Conservation (phyloP, 1,284 basidiomycete species). For the Pyrrhoderma lamaoense region DNA sequence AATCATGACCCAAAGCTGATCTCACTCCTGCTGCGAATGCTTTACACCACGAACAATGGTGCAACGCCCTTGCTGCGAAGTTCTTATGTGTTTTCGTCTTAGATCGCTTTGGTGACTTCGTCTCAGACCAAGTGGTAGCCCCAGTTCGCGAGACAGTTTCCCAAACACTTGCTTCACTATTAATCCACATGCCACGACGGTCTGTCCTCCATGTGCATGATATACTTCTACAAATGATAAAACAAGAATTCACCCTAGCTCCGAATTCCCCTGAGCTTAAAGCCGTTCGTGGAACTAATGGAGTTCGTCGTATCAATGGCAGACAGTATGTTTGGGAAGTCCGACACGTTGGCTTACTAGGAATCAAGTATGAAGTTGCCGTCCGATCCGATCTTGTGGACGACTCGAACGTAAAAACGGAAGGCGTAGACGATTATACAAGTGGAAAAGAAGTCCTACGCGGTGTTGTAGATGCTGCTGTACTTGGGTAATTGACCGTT, state of each 20-base stretch:
- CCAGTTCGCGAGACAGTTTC: constrained; percentile 96
- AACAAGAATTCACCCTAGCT: constrained; percentile 59
- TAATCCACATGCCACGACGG: constrained; percentile 77
- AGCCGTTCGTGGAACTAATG: constrained; percentile 27
- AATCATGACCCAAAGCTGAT: constrained; percentile 35
- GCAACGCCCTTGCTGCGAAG: constrained; percentile 81
- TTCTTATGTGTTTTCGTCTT: constrained; percentile 90
- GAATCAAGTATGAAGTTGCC: constrained; percentile 96
- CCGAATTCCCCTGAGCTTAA: constrained; percentile 16
- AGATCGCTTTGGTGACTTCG: constrained; percentile 96
- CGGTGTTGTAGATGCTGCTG: constrained; percentile 81
- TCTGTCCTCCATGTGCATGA: constrained; percentile 77
- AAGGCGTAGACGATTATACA: constrained; percentile 22
- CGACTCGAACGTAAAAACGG: constrained; percentile 21
- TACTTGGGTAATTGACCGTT: constrained; percentile 64
- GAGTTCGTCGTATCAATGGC: constrained; percentile 27
- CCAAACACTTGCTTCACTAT: constrained; percentile 86
- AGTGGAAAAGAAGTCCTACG: constrained; percentile 50
- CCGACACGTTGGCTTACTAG: constrained; percentile 91
- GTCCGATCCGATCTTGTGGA: constrained; percentile 82
- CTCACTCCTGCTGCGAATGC: constrained; percentile 51
- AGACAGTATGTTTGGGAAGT: constrained; percentile 90
- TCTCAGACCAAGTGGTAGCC: constrained; percentile 92
- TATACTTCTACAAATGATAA: constrained; percentile 89
- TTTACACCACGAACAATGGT: constrained; percentile 75